phyloP scores from a whole-genome alignment of 83 land plant genomes.

The Picea abies region DNA sequence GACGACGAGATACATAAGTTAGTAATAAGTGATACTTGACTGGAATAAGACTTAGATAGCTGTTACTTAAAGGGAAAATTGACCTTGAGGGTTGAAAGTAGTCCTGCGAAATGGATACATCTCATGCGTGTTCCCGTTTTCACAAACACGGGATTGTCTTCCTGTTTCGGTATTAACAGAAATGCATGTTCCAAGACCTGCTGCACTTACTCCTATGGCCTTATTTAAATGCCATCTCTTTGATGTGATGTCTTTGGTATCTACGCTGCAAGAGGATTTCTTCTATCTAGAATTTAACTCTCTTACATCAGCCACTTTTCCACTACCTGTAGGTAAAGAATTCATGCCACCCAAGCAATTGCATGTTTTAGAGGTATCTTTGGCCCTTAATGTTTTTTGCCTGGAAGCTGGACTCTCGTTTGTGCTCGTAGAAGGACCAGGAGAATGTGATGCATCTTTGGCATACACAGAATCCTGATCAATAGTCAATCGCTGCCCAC shows the following conservation, averaged over 20 bases:
- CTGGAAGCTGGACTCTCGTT: background rate
- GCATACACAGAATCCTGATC: background rate
- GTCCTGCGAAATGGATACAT: background rate
- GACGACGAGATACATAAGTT: background rate
- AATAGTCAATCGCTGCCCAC: background rate
- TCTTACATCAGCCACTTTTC: background rate
- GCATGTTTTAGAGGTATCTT: background rate
- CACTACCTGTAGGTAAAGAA: background rate
- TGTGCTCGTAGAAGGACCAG: background rate
- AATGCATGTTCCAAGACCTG: background rate
- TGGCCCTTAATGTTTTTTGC: background rate
- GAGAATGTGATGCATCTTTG: background rate
- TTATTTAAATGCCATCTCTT: background rate
- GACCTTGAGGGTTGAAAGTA: background rate
- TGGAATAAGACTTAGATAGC: background rate
- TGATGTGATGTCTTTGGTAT: background rate
- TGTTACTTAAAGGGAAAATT: background rate
- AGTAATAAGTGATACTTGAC: background rate
- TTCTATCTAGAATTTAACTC: background rate
- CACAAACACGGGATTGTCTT: background rate
- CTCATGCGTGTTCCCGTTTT: background rate
- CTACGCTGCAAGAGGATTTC: background rate
- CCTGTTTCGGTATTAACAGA: background rate
- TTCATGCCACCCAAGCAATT: background rate
- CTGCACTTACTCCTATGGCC: background rate